Base-by-base conservation (phyloP, 805 yeast genomes). In the Candida pini region DNA sequence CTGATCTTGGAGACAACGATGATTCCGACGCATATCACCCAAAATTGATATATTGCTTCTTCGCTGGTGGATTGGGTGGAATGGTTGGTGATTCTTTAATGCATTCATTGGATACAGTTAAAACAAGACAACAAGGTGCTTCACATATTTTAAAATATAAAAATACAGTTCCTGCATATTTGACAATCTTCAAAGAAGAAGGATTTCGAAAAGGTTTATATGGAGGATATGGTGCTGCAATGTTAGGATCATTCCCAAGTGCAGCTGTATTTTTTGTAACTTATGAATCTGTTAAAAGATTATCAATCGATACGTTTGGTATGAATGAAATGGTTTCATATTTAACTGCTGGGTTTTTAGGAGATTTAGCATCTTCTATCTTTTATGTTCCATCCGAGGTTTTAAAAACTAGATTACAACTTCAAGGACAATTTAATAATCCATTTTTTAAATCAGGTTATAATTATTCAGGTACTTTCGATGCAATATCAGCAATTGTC, bases 91-190 rank as follows among this genome's bases (percentile, higher is more conserved):
- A 90, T 51, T 72, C 92, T 2, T 63, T 76, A 20, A 92, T 92
- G 97, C 97, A 92, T 60, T 89, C 97, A 0, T 62, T 92, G 23
- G 99, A 92, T 54, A 92, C 98, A 0, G 96, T 92, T 21, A 92
- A 92, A 56, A 92, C 98, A 2, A 69, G 98, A 43, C 98, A 92
- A 57, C 99, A 92, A 55, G 97, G 96, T n/a, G 84, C 95, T 4
- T 79, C 84, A 16, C 65, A 69, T 44, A 70, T 70, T 15, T 44
- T 64, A 6, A 82, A 85, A 56, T 90, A 90, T 58, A 71, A 64
- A 40, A 78, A 73, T 48, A 87, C 88, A 80, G 49, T 81, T 7
- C 71, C 76, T 9, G 95, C 97, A 0, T 87, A 83, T 49, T 42
- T 60, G 18, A 80, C 90, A 0, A 82, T 92, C n/a, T 60, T 82